Conservation (phyloP, 2,329 filamentous ascomycete genomes). For the Pseudogymnoascus verrucosus region DNA sequence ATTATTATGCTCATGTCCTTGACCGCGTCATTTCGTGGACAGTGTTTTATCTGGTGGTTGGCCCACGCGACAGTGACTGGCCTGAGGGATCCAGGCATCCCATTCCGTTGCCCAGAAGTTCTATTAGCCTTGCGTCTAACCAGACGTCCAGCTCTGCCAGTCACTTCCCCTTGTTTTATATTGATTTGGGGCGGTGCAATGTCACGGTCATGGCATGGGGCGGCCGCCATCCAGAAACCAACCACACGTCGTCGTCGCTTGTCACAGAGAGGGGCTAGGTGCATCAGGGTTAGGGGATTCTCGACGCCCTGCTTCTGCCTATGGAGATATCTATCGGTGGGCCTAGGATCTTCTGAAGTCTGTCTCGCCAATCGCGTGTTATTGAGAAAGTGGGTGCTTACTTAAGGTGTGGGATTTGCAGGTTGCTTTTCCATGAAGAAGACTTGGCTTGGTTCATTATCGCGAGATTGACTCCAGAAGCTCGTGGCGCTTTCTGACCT, state of each 20-base stretch:
- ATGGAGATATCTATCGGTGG: not conserved
- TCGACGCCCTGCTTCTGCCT: not conserved
- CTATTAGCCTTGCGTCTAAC: slow-evolving; percentile 1
- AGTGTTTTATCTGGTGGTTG: not conserved
- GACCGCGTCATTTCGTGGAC: not conserved
- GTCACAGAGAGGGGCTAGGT: not conserved
- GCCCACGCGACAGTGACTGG: not conserved
- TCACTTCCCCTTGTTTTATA: not conserved
- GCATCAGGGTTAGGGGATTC: not conserved
- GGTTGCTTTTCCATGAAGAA: not conserved
- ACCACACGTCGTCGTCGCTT: not conserved
- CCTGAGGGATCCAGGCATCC: not conserved
- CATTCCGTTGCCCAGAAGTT: not conserved
- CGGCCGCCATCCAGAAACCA: not conserved
- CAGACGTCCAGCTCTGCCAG: slow-evolving; percentile 5
- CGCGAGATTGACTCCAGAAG: not conserved
- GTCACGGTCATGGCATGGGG: not conserved
- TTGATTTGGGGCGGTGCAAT: not conserved
- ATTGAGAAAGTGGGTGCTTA: not conserved
- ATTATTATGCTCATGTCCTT: not conserved
- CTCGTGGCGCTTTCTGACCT: not conserved
- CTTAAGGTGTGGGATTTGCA: not conserved
- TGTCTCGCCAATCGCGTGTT: not conserved
- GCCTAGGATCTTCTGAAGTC: not conserved
- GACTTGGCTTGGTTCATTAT: not conserved